Evolutionary conservation across 2,329 filamentous ascomycete genomes (phyloP), one percentile per base, ranked within the genome.

Genomic region (Tolypocladium paradoxum): DNA sequence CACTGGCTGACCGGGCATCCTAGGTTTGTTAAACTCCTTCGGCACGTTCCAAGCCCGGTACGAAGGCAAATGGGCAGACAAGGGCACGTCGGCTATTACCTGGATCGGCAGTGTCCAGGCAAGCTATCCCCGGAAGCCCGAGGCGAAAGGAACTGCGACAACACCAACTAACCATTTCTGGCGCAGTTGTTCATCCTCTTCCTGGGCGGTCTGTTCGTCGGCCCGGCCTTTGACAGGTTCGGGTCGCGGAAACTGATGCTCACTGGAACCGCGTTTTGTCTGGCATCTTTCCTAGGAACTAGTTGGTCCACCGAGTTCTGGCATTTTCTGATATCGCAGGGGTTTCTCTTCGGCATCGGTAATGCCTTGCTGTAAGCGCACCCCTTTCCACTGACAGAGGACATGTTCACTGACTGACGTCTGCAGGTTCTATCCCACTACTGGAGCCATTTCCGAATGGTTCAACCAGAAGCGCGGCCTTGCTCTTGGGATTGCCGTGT

Each of bases 1-100:
- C 20, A 45, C 43, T 27, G 40, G 6, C 31, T 31, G 22, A 37
- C 14, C 16, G 22, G 18, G n/a, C 34, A 11, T 22, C 2, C 2
- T 18, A 66, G 64, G 63, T 8, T 52, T 66, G 16, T n/a, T 66
- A 22, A 67, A 70, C 56, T 64, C 75, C n/a, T 82, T 79, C 55
- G 78, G 79, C 4, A 73, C 76, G 3, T 82, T 78, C 53, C 77
- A 82, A 55, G 72, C 73, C 4, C 75, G 76, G 62, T 83, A 82
- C 56, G 57, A 58, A 47, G 34, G 34, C 6, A 69, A 64, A 50
- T 60, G 69, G 59, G 56, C 66, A 46, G 53, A 73, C 58, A 49
- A 45, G 31, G 56, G 61, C 6, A 65, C 70, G 22, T 62, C 38
- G 58, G 66, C 40, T 43, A 59, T 74, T 18, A 67, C 71, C 22